Percentiles rank a stretch among this genome's conserved stretches.
These are phyloP conservation scores for Sparassis latifolia DNA, from an alignment of 1,284 basidiomycete genomes.

Conservation along the genomic window DNA sequence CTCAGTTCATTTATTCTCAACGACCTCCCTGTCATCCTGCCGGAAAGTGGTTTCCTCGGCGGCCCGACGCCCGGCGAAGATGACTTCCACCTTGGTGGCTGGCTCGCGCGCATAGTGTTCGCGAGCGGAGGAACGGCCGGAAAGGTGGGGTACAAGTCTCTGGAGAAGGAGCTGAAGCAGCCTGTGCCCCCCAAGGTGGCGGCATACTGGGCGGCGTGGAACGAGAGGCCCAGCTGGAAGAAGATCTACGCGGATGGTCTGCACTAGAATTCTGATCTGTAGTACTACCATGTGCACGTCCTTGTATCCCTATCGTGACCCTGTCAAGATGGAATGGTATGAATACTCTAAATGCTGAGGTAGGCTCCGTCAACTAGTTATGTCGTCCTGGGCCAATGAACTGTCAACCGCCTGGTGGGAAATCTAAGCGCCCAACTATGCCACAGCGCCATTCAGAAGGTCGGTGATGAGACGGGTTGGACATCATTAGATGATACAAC, in stretches of 20 bases:
- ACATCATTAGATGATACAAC: too few species aligned
- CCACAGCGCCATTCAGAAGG: too few species aligned
- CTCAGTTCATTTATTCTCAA: conserved; percentile 34
- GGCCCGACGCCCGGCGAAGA: conserved; percentile 44
- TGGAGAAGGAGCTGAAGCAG: conserved; percentile 36
- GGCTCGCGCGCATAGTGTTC: conserved; percentile 41
- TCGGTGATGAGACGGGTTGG: too few species aligned
- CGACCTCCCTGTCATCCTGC: conserved; percentile 35
- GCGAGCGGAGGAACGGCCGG: conserved; percentile 28
- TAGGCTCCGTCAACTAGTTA: too few species aligned
- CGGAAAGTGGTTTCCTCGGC: conserved; percentile 40
- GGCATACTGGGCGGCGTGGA: conserved; percentile 45
- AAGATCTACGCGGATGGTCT: conserved; percentile 43
- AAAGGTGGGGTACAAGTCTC: conserved; percentile 29
- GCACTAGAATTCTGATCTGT: conserved; percentile 29
- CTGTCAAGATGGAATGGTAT: too few species aligned
- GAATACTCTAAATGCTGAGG: too few species aligned
- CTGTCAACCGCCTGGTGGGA: too few species aligned
- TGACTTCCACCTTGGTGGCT: conserved; percentile 48
- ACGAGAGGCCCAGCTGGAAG: conserved; percentile 50
- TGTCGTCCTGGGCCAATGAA: too few species aligned
- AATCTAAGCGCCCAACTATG: too few species aligned
- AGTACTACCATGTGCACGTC: not conserved
- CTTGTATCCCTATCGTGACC: too few species aligned
- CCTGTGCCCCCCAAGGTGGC: conserved; percentile 34